Evolutionary conservation across 2,329 filamentous ascomycete genomes (phyloP).

Genomic region (Aureobasidium lini): DNA sequence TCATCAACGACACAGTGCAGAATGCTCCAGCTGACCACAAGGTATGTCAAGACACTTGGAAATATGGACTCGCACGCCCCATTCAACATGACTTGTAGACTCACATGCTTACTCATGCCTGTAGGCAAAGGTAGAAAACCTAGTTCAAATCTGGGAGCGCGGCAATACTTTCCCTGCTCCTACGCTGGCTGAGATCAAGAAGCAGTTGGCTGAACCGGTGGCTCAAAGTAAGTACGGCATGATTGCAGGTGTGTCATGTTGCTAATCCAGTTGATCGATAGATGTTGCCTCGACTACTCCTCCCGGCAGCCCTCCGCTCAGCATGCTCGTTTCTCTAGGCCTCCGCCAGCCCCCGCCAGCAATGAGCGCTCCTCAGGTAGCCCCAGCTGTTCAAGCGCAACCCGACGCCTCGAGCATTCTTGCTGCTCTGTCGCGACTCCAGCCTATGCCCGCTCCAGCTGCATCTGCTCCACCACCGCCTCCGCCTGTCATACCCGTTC

Average conservation of each 20-base stretch:
- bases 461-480: background rate
- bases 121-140: conserved; percentile 92
- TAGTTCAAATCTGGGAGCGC: conserved; percentile 97
- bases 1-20: conserved; percentile 94
- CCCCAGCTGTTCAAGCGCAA: conserved; percentile 17
- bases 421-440: conserved; percentile 26
- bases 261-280: background rate
- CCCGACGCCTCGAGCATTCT: conserved; percentile 29
- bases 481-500: conserved; percentile 3
- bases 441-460: conserved; percentile 15
- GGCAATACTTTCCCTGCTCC: conserved; percentile 78
- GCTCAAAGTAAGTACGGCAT: conserved; percentile 26
- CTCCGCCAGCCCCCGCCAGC: background rate
- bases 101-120: background rate
- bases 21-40: conserved; percentile 90
- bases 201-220: conserved; percentile 59
- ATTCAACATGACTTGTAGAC: background rate
- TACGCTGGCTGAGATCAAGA: conserved; percentile 76
- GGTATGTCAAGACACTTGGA: conserved; percentile 58
- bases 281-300: conserved; percentile 22
- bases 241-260: background rate
- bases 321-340: conserved; percentile 20
- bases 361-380: conserved; percentile 14
- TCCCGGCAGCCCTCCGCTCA: conserved; percentile 25
- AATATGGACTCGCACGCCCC: background rate